A percentile compares a stretch with the other conserved stretches of the same genome.
Conservation (phyloP, 768 basidiomycete species). For the Amanita fuliginea region DNA sequence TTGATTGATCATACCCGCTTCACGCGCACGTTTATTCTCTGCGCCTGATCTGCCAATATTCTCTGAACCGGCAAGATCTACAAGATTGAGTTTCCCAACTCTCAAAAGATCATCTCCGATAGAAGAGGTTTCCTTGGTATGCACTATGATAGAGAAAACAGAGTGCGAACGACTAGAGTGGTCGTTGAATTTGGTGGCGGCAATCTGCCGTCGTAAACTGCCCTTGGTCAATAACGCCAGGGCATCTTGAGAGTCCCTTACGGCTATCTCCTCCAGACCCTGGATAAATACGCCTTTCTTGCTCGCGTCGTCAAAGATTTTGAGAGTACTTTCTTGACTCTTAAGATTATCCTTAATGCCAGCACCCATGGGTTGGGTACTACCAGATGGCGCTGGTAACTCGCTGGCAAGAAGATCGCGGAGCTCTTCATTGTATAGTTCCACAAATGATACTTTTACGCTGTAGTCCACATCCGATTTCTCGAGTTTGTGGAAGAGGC, state of each 20-base stretch:
- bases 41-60: conserved; percentile 95
- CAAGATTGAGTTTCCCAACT: conserved; percentile 93
- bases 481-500: conserved; percentile 84
- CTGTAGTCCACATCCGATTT: conserved; percentile 69
- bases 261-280: conserved; percentile 83
- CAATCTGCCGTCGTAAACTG: conserved; percentile 83
- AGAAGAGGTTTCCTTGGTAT: conserved; percentile 72
- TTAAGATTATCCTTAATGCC: conserved; percentile 39
- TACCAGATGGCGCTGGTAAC: conserved; percentile 55
- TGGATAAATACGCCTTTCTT: conserved; percentile 91
- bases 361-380: conserved; percentile 72
- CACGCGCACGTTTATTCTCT: conserved; percentile 87
- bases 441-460: conserved; percentile 89
- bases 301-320: conserved; percentile 86
- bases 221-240: conserved; percentile 80
- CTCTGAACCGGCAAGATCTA: conserved; percentile 95
- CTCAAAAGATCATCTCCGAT: conserved; percentile 83
- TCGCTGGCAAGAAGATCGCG: conserved; percentile 84
- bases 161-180: conserved; percentile 97
- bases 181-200: conserved; percentile 96
- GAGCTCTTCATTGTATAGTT: conserved; percentile 97
- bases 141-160: conserved; percentile 93
- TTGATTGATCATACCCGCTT: conserved; percentile 99
- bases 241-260: conserved; percentile 76
- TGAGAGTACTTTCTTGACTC: conserved; percentile 42